Percentiles rank a stretch among this genome's conserved stretches.
Conservation (phyloP, 176 grass and related monocot genomes). For the Olyra latifolia region DNA sequence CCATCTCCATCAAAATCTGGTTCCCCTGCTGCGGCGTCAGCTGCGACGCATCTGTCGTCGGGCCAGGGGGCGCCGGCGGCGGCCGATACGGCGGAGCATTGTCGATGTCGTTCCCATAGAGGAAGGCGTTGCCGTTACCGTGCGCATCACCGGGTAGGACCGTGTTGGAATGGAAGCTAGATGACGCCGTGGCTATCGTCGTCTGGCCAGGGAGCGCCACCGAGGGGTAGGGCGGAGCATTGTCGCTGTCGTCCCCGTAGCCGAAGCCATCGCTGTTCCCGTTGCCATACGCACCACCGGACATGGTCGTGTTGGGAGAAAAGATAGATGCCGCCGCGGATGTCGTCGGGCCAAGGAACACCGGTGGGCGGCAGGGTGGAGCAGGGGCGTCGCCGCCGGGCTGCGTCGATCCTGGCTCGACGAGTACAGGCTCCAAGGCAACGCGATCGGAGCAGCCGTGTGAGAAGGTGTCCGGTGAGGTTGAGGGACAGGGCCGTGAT, state of each 20-base stretch:
- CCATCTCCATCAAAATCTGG: background rate
- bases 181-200: too few relatives aligned
- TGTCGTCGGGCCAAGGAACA: too few relatives aligned
- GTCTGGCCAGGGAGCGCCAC: too few relatives aligned
- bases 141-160: too few relatives aligned
- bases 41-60: background rate
- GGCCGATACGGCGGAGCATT: too few relatives aligned
- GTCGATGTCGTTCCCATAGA: too few relatives aligned
- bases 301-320: background rate
- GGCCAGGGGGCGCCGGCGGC: background rate
- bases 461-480: too few relatives aligned
- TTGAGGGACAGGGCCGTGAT: background rate
- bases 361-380: too few relatives aligned
- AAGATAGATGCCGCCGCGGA: too few relatives aligned
- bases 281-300: background rate
- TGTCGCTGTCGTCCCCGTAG: background rate
- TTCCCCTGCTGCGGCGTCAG: slow-evolving; percentile 6
- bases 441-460: background rate
- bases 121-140: too few relatives aligned
- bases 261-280: too few relatives aligned
- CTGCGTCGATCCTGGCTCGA: background rate
- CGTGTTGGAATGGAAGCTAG: too few relatives aligned
- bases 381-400: background rate
- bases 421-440: background rate
- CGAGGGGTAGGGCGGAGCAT: background rate